Evolutionary conservation across 1,139 yeast genomes (phyloP), one percentile per base, ranked within the genome.

Genomic region (Saccharomyces pastorianus): DNA sequence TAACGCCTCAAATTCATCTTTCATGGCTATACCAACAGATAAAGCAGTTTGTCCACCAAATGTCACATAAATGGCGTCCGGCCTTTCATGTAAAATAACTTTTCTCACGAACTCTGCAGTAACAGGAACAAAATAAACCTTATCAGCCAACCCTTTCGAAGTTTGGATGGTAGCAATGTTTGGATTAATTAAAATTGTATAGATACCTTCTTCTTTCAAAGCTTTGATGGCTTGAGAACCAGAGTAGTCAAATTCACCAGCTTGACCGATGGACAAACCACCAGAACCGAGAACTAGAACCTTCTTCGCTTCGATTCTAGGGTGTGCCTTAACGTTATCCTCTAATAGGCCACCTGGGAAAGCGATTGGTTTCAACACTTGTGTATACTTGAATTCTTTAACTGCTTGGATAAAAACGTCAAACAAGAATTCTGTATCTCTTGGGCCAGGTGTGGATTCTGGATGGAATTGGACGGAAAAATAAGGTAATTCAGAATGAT

Each of bases 391-490:
- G 71, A 71, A 77, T 53, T 87, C 90, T 58, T 81, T 71, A 53
- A 93, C 96, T 51, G 97, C 75, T 61, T 88, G 73, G 68, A 95
- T 86, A 74, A 95, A 95, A 42, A 88, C 91, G 69, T 95, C 99
- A 68, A 95, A 95, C 71, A 95, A 79, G 72, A 93, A 95, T 74
- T 95, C 99, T 55, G 99, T 93, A 72, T 95, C 99, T 71, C 96
- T 84, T 71, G 99, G 99, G 72, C 99, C 99, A 49, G 99, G 99
- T 54, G 97, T 89, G 34, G 98, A 89, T 77, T 95, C 99, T 25
- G 99, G 99, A 71, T 95, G 99, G 81, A 95, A 93, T 78, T 95
- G 99, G 51, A 93, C 98, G n/a, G 99, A 93, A 79, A 95, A 95
- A 71, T 79, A 86, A 50, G 99, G 99, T 71, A 87, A 79, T 59